Base-by-base conservation (phyloP, 1,284 basidiomycete species). In the Trametes versicolor region DNA sequence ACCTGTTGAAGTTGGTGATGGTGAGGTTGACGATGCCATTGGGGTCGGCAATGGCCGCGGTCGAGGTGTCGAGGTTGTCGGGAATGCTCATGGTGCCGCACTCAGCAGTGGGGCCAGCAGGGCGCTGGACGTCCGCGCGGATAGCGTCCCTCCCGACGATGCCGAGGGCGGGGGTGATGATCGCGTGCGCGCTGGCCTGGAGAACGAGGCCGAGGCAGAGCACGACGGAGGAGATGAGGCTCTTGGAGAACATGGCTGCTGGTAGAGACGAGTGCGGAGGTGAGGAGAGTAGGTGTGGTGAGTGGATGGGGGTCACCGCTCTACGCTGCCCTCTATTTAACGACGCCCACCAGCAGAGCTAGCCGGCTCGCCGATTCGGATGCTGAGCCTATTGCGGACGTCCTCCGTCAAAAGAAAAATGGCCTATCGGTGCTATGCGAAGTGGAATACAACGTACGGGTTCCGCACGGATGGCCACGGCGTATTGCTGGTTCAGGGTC, bases 1-100 rank as follows among this genome's bases (percentile, higher is more conserved):
- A 85, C 85, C 68, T 76, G 68, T 87, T 86, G 73, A 84, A 86
- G 75, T 85, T 80, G 51, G 77, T 81, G 52, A 78, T 76, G 25
- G 76, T 82, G 13, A 78, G 78, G 13, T 74, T 75, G 72, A 85
- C 81, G 0, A 77, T 73, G 32, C 82, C 83, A 57, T 82, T 77
- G 4, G 78, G 75, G 52, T 73, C 74, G 17, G 79, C 80, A 8
- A 73, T 66, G 23, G 85, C 76, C 4, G 82, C 71, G 1, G 78
- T 80, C 6, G 82, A 80, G 19, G 73, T 73, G 64, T 80, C 79
- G 63, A 87, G 60, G 48, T 72, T 78, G 5, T 72, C 61, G 8
- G 80, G 79, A 49, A 86, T 77, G 70, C 82, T 78, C 43, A 80
- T 74, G 5, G 73, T 80, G 47, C 85, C 85, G 69, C 85, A 87